Evolutionary conservation across 1,139 yeast genomes (phyloP), one percentile per base, ranked within the genome.

Genomic region (Nakaseomyces uthaithaninus): DNA sequence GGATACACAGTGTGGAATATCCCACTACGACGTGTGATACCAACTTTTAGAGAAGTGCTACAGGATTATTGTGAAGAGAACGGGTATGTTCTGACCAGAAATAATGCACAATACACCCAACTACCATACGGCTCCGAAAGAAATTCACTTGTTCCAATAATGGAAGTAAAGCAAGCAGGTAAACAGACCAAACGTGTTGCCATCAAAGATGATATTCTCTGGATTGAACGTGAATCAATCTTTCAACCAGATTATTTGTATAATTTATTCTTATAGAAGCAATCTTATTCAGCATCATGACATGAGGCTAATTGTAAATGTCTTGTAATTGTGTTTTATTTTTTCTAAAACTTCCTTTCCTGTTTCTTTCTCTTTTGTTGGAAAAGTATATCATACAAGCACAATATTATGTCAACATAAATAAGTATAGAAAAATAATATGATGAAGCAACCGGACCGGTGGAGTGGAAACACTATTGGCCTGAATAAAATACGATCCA

Each of bases 31-130:
- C 57, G 52, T 26, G 48, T 63, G 1, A 51, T 49, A 14, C 49
- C 63, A 14, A 59, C 75, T 0, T 71, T 72, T 51, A 70, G 65
- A 44, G 77, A 74, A 22, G 69, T 75, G 22, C 66, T 76, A 8
- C 75, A 72, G 41, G 73, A 58, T 24, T 64, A 54, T 42, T 64
- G 68, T 39, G 52, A 51, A 27, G 51, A 48, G 6, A 50, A 64
- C 34, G 60, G 61, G 3, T 47, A 59, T 14, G 40, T 56, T 8
- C 38, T 64, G 23, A 45, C 43, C 15, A 57, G 53, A 35, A 6
- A 36, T 2, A 34, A 42, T 3, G 44, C 44, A 34, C 41, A 38
- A 25, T 53, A 41, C 31, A 42, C 55, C 2, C 48, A 49, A 18
- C 36, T 56, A 14, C 47, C 49, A 7, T 41, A 49, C 30, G 51